These are phyloP conservation scores for Kluyveromyces lactis DNA, from an alignment of 805 yeast genomes.

Conservation along the genomic window DNA sequence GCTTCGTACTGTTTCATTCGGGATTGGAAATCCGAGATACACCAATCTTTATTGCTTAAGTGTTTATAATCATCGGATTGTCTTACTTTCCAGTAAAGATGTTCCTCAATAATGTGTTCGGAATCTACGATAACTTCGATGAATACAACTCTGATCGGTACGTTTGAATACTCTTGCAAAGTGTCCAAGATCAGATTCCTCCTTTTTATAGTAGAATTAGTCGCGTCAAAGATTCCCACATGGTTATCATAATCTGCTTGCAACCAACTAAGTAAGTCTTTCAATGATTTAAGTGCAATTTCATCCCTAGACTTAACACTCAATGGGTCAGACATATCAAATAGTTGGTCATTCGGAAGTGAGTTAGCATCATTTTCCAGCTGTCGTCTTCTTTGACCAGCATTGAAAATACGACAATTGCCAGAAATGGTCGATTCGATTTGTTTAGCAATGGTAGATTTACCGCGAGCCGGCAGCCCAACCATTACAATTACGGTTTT, in stretches of 20 bases:
- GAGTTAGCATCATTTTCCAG: background rate
- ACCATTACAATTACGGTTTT: conserved; percentile 53
- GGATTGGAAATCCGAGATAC: conserved; percentile 32
- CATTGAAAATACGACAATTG: conserved; percentile 57
- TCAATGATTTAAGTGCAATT: conserved; percentile 40
- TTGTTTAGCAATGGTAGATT: conserved; percentile 60
- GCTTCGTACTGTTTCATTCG: conserved; percentile 44
- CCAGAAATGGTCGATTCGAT: conserved; percentile 54
- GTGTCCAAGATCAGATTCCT: conserved; percentile 34
- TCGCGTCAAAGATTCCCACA: conserved; percentile 46
- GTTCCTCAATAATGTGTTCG: conserved; percentile 20
- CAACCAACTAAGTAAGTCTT: conserved; percentile 29
- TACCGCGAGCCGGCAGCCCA: conserved; percentile 68
- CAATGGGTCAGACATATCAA: conserved; percentile 31
- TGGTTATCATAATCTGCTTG: conserved; percentile 29
- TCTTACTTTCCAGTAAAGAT: conserved; percentile 24
- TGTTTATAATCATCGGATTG: conserved; percentile 27
- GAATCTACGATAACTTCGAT: conserved; percentile 31
- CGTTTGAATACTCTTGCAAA: conserved; percentile 23
- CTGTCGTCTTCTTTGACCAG: conserved; percentile 56
- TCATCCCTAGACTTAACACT: conserved; percentile 34
- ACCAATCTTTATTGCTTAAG: conserved; percentile 13
- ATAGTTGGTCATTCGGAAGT: conserved; percentile 17
- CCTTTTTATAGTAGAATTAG: conserved; percentile 39
- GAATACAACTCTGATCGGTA: conserved; percentile 32